A percentile compares a stretch with the other conserved stretches of the same genome.
Conservation (phyloP, 208 protist genomes). For the Trichomonas tenax region DNA sequence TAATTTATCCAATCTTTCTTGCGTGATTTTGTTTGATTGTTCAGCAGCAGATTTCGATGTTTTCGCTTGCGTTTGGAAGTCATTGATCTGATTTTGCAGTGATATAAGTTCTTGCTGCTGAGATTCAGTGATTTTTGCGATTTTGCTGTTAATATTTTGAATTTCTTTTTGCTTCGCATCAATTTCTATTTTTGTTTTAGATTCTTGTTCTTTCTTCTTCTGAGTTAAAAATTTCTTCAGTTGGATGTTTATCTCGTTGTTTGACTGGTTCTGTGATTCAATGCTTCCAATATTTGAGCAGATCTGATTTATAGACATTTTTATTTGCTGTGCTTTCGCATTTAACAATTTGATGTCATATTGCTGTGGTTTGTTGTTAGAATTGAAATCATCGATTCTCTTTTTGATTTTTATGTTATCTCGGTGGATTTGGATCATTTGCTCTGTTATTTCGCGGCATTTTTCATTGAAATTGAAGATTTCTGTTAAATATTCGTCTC, state of each 20-base stretch:
- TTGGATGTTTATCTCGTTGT: background rate
- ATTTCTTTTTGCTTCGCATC: background rate
- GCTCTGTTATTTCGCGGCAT: background rate
- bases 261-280: background rate
- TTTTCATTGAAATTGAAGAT: background rate
- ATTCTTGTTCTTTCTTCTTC: background rate
- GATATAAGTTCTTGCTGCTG: background rate
- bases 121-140: background rate
- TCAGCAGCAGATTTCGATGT: background rate
- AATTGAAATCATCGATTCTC: background rate
- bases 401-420: background rate
- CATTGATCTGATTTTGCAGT: background rate
- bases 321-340: background rate
- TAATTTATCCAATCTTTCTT: background rate
- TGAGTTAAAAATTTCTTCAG: background rate
- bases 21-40: background rate
- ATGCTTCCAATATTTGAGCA: background rate
- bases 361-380: background rate
- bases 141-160: background rate
- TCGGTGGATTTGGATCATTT: background rate
- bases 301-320: background rate
- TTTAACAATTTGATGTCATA: background rate
- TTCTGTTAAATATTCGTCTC: background rate
- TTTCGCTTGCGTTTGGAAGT: background rate
- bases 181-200: background rate